Evolutionary conservation across 495 filamentous ascomycete genomes (phyloP).

Genomic region (Talaromyces wortmannii): DNA sequence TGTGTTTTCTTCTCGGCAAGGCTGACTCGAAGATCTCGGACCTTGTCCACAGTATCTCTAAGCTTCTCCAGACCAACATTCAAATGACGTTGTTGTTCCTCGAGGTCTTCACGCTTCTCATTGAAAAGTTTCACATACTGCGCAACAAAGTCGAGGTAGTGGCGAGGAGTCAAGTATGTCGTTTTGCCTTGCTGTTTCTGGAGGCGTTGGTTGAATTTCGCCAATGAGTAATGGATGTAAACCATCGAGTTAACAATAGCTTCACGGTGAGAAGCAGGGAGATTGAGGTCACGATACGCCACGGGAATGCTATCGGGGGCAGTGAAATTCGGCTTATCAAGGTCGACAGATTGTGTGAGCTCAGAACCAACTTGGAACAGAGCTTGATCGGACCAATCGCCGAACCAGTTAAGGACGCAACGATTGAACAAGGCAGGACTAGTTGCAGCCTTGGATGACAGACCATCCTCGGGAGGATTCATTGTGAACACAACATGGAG

Average conservation of each 20-base stretch:
- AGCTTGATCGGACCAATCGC: slow-evolving; percentile 98
- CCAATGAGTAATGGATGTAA: slow-evolving; percentile 91
- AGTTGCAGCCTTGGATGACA: slow-evolving; percentile 93
- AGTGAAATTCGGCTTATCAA: slow-evolving; percentile 75
- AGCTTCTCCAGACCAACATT: slow-evolving; percentile 97
- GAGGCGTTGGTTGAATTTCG: slow-evolving; percentile 80
- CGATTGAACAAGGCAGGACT: slow-evolving; percentile 97
- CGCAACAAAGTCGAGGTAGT: slow-evolving; percentile 96
- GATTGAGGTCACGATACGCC: slow-evolving; percentile 74
- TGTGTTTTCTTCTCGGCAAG: slow-evolving; percentile 91
- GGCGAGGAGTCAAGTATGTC: slow-evolving; percentile 90
- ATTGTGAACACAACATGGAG: slow-evolving; percentile 99
- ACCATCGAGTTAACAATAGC: slow-evolving; percentile 96
- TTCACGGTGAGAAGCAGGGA: slow-evolving; percentile 86
- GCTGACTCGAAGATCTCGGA: slow-evolving; percentile 81
- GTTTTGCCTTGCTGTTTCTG: slow-evolving; percentile 84
- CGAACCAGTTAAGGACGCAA: slow-evolving; percentile 99
- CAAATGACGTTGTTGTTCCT: slow-evolving; percentile 96
- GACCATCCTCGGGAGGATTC: slow-evolving; percentile 96
- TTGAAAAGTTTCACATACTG: slow-evolving; percentile 97
- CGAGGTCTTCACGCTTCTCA: slow-evolving; percentile 95
- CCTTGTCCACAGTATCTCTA: slow-evolving; percentile 97
- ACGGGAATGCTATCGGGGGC: slow-evolving; percentile 91
- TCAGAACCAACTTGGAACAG: slow-evolving; percentile 97
- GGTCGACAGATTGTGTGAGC: slow-evolving; percentile 89